Evolutionary conservation across 78 protist genomes (phyloP).

Genomic region (Cavenderia fasciculata): DNA sequence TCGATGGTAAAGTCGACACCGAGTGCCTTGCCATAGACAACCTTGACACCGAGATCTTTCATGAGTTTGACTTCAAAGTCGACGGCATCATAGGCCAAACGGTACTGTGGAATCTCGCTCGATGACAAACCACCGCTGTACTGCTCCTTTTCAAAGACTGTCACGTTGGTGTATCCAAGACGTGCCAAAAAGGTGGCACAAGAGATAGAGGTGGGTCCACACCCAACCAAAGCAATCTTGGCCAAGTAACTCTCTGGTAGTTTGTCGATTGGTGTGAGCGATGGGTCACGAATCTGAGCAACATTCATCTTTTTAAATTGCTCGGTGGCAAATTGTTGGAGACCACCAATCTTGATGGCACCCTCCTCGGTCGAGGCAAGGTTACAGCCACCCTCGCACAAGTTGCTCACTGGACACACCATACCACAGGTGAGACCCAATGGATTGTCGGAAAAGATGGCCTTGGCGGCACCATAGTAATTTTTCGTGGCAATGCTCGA

Average conservation of each 20-base stretch:
- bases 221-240: constrained; percentile 92
- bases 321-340: constrained; percentile 95
- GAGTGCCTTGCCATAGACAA: constrained; percentile 72
- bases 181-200: constrained; percentile 97
- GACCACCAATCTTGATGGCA: constrained; percentile 95
- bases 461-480: constrained; percentile 95
- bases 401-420: constrained; percentile 92
- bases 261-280: constrained; percentile 82
- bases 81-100: constrained; percentile 93
- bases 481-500: constrained; percentile 87
- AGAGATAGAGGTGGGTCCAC: constrained; percentile 97
- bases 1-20: constrained; percentile 85
- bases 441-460: constrained; percentile 95
- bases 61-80: constrained; percentile 90
- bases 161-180: constrained; percentile 92
- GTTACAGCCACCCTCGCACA: constrained; percentile 97
- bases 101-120: constrained; percentile 95
- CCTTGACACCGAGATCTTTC: constrained; percentile 95
- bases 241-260: constrained; percentile 86
- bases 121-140: constrained; percentile 94
- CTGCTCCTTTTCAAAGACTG: constrained; percentile 91
- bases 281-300: constrained; percentile 94
- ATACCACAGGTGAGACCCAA: constrained; percentile 95
- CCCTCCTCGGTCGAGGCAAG: constrained; percentile 95
- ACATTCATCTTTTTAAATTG: constrained; percentile 91